Evolutionary conservation across 768 basidiomycete genomes (phyloP).

Genomic region (Auricularia sp.): DNA sequence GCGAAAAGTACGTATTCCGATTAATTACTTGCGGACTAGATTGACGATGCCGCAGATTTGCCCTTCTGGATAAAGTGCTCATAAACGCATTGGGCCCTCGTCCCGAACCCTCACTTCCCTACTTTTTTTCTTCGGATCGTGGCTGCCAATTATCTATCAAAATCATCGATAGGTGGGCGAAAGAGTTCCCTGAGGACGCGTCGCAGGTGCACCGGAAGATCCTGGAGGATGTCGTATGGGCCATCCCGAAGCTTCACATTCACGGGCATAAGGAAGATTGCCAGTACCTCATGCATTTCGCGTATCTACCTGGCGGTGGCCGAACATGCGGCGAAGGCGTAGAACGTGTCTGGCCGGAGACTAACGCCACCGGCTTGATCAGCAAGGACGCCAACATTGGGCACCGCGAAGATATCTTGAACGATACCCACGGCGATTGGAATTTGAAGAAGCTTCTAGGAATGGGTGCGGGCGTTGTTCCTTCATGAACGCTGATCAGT

Average conservation of each 20-base stretch:
- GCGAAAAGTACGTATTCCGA: background rate
- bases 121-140: background rate
- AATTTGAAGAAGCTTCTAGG: background rate
- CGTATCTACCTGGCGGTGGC: background rate
- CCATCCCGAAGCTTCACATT: background rate
- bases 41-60: background rate
- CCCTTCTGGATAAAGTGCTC: background rate
- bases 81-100: background rate
- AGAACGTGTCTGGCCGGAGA: background rate
- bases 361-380: background rate
- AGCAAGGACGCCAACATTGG: background rate
- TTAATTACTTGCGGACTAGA: background rate
- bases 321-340: background rate
- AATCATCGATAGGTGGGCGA: background rate
- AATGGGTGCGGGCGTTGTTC: background rate
- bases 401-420: background rate
- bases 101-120: background rate
- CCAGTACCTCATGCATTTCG: background rate
- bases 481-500: background rate
- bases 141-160: background rate
- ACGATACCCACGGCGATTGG: background rate
- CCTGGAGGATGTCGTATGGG: background rate
- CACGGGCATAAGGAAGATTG: background rate
- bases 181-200: background rate
- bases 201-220: background rate